Percentiles rank a stretch among this genome's conserved stretches.
Evolutionary conservation across 2,329 filamentous ascomycete genomes (phyloP).

Genomic region (Botrytis deweyae): DNA sequence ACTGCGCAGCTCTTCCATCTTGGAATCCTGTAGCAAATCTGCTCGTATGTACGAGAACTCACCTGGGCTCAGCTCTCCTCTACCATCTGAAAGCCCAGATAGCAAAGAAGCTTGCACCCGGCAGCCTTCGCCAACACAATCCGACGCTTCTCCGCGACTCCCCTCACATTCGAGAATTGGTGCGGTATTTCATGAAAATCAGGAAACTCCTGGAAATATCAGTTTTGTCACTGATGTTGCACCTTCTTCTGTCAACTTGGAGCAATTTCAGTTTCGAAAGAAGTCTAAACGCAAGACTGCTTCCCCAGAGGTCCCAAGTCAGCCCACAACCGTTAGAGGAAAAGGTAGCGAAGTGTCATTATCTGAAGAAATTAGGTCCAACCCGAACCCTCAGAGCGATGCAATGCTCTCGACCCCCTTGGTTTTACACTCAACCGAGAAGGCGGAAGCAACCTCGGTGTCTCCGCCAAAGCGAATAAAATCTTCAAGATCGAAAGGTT

Average conservation of each 20-base stretch:
- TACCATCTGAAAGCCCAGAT: background rate
- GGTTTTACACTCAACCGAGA: background rate
- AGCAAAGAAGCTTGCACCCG: background rate
- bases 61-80: background rate
- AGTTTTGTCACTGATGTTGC: conserved; percentile 37
- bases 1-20: background rate
- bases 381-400: background rate
- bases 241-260: conserved; percentile 36
- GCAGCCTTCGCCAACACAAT: background rate
- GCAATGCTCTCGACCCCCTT: background rate
- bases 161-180: background rate
- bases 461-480: background rate
- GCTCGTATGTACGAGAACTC: background rate
- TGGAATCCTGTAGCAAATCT: background rate
- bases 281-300: conserved; percentile 23
- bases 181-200: background rate
- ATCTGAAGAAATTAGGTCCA: background rate
- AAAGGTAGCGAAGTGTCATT: background rate
- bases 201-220: conserved; percentile 22
- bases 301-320: background rate
- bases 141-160: background rate
- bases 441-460: background rate
- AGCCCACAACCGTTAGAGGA: background rate
- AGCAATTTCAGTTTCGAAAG: conserved; percentile 36
- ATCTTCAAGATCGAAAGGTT: background rate